Base-by-base conservation (phyloP, 2,329 filamentous ascomycete genomes). In the Pseudophaeomoniella oleicola region DNA sequence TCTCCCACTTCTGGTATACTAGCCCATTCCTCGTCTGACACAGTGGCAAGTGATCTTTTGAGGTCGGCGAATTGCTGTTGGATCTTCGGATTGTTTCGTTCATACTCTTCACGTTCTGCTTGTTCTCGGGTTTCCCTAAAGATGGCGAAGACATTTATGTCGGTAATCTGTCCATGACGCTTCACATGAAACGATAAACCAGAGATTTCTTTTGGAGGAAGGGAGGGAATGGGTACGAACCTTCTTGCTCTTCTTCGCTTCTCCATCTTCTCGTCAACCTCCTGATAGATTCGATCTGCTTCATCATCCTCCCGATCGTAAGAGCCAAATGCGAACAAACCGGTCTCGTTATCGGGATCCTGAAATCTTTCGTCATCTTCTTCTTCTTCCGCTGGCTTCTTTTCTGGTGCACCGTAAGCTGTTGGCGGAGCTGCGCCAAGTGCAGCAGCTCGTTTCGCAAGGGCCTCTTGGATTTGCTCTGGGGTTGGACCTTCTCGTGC, bases 261-360 rank as follows among this genome's bases (percentile, higher is more conserved):
- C 46, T 92, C 87, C 88, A 98, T 96, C 62, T 82, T 88, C 66
- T 94, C 90, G 52, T 98, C 90, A 44, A 98, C 83, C 54, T 85
- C 81, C 51, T 87, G 81, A 64, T 93, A 98, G 52, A 98, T 94
- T 51, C 83, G 72, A 61, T 98, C 90, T 31, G 90, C 90, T 59
- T 98, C 92, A 52, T 98, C 90, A 53, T 98, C 90, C 39, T 98
- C 90, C 56, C 90, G 82, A 57, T 96, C 90, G 63, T 94, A 98
- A 49, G 90, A 82, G 22, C 90, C 90, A 38, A 85, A 88, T 3
- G 90, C 87, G 52, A 98, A 98, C 15, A 98, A 67, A 3, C 92
- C 90, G 34, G 90, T 82, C 58, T 98, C 90, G 52, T 96, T 96
- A 50, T 98, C 90, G 1, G 90, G 90, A 54, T 98, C 90, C 54